These are phyloP conservation scores for Aspergillus funiculosus DNA, from an alignment of 495 filamentous ascomycete genomes.

Conservation along the genomic window DNA sequence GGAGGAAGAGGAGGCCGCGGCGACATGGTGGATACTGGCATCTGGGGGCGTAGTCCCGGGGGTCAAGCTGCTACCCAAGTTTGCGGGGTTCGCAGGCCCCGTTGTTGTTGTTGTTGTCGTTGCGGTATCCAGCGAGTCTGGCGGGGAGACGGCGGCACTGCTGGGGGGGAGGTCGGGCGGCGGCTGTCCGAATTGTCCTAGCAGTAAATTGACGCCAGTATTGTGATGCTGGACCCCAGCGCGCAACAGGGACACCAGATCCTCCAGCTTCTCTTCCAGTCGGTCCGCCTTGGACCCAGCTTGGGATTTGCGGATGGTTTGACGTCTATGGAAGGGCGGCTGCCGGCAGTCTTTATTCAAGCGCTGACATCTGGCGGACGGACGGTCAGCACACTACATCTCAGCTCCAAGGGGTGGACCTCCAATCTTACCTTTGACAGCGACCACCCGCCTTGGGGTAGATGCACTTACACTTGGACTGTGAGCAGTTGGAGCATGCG, in stretches of 20 bases:
- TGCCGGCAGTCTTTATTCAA: conserved; percentile 41
- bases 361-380: conserved; percentile 48
- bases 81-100: background rate
- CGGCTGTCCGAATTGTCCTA: conserved; percentile 15
- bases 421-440: conserved; percentile 43
- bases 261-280: conserved; percentile 49
- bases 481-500: conserved; percentile 51
- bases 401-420: background rate
- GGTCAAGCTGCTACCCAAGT: background rate
- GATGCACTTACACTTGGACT: conserved; percentile 53
- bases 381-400: background rate
- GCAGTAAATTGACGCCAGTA: conserved; percentile 1
- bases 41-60: conserved; percentile 6
- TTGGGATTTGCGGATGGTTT: conserved; percentile 22
- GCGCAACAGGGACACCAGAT: conserved; percentile 41
- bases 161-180: conserved; percentile 17
- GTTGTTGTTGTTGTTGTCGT: too few relatives aligned
- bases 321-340: conserved; percentile 30
- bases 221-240: conserved; percentile 23
- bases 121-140: background rate
- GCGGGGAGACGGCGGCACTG: conserved; percentile 7
- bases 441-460: conserved; percentile 25
- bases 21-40: conserved; percentile 12
- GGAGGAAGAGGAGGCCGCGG: background rate
- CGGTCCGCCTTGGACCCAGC: conserved; percentile 28